Conservation (phyloP, 2,329 filamentous ascomycete genomes). For the Alternaria rosae region DNA sequence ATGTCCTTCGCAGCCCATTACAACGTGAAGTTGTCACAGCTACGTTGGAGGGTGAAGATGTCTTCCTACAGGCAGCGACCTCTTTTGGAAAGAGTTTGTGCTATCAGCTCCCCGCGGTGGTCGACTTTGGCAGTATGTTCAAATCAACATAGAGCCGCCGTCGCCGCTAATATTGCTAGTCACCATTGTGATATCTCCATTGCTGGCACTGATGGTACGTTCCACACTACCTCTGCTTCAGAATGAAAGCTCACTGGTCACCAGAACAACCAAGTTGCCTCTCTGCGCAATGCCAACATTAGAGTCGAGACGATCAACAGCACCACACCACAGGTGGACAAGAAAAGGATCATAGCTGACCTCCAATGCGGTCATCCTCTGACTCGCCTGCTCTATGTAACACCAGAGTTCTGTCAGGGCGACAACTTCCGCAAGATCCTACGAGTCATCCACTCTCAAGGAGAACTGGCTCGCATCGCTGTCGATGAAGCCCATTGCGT, state of each 20-base stretch:
- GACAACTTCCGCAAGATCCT: constrained; percentile 79
- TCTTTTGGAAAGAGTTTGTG: constrained; percentile 94
- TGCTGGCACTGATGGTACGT: constrained; percentile 84
- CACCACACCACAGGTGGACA: constrained; percentile 72
- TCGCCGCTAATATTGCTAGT: constrained; percentile 59
- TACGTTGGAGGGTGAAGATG: constrained; percentile 82
- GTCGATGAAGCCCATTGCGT: constrained; percentile 98
- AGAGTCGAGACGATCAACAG: constrained; percentile 87
- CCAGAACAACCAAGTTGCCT: constrained; percentile 89
- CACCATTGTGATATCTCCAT: constrained; percentile 87
- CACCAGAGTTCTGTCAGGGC: constrained; percentile 83
- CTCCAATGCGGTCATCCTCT: constrained; percentile 86
- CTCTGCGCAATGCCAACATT: constrained; percentile 76
- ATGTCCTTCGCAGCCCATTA: constrained; percentile 66
- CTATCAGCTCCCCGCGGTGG: constrained; percentile 88
- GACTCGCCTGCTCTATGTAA: constrained; percentile 88
- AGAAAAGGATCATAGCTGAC: constrained; percentile 75
- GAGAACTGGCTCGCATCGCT: constrained; percentile 84
- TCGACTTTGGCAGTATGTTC: constrained; percentile 80
- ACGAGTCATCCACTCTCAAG: constrained; percentile 76
- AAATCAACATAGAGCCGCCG: not conserved
- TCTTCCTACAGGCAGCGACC: constrained; percentile 90
- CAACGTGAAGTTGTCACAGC: constrained; percentile 89
- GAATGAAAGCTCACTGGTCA: constrained; percentile 11
- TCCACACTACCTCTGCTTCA: not conserved